These are phyloP conservation scores for Blastomyces silverae DNA, from an alignment of 2,329 filamentous ascomycete genomes.

Conservation along the genomic window DNA sequence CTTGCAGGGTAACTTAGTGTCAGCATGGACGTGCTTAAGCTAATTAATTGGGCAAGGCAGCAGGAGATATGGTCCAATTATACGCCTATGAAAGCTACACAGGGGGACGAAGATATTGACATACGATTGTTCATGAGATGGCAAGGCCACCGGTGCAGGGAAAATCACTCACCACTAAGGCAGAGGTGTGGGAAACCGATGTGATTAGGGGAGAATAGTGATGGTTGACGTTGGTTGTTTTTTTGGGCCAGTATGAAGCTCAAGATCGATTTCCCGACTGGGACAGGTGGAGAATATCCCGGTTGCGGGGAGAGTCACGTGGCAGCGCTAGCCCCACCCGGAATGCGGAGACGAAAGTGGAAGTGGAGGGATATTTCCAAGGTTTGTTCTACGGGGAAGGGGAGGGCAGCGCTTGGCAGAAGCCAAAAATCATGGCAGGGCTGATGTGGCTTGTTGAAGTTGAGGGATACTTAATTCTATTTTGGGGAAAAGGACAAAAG, in stretches of 20 bases:
- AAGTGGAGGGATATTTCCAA: background rate
- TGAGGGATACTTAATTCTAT: too few relatives aligned
- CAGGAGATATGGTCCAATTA: background rate
- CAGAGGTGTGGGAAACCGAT: background rate
- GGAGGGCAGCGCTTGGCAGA: background rate
- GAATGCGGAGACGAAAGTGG: background rate
- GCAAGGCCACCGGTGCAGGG: background rate
- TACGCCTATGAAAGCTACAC: background rate
- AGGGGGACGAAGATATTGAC: background rate
- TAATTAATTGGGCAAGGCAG: background rate
- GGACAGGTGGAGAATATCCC: conserved; percentile 15
- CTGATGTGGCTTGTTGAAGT: background rate
- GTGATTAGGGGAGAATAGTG: background rate
- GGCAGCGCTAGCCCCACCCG: conserved; percentile 9
- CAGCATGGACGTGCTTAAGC: conserved; percentile 8
- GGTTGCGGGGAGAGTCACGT: conserved; percentile 12
- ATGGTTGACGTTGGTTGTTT: background rate
- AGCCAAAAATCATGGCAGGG: background rate
- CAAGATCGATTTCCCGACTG: conserved; percentile 18
- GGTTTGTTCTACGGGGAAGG: too few relatives aligned
- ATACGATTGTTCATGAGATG: background rate
- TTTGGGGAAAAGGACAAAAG: too few relatives aligned
- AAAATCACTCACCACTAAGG: conserved; percentile 10
- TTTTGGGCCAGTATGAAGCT: conserved; percentile 15
- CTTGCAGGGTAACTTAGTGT: conserved; percentile 10